Percentiles rank a stretch among this genome's conserved stretches.
These are phyloP conservation scores for Phaeotremella skinneri DNA, from an alignment of 768 basidiomycete genomes.

Conservation along the genomic window DNA sequence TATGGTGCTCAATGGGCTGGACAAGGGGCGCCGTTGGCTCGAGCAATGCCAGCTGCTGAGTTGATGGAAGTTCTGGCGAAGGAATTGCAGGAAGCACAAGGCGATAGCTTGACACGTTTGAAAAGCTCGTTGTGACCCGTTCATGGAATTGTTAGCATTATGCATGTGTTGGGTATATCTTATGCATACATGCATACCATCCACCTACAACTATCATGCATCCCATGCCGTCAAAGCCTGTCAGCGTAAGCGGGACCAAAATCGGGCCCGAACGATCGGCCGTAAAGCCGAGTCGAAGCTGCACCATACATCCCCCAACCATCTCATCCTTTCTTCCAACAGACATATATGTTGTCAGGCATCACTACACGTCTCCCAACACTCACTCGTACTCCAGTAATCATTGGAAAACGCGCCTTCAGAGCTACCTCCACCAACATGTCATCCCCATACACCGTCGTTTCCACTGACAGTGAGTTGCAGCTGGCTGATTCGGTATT, in stretches of 20 bases:
- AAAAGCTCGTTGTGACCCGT: no score
- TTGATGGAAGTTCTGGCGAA: conserved; percentile 18
- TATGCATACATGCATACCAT: no score
- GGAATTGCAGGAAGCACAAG: background rate
- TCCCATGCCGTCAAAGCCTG: no score
- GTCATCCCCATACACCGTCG: conserved; percentile 49
- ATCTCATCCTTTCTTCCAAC: background rate
- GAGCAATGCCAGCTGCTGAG: conserved; percentile 30
- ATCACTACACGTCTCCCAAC: background rate
- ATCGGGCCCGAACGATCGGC: no score
- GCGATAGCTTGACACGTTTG: no score
- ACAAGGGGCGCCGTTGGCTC: conserved; percentile 29
- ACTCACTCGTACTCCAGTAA: background rate
- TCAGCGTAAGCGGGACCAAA: no score
- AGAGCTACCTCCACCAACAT: conserved; percentile 20
- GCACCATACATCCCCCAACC: background rate
- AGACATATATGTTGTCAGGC: background rate
- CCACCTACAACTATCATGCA: no score
- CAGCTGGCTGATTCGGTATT: no score
- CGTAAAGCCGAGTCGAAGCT: no score
- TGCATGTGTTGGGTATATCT: no score
- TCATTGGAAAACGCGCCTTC: background rate
- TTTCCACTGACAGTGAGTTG: conserved; percentile 49
- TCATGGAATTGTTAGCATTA: no score
- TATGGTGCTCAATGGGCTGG: conserved; percentile 46